Evolutionary conservation across 345 rosid species (phyloP).

Genomic region (Brassica napus): Da-Ae NC_063436.1:26836501-26837000

Average conservation of each 20-base stretch:
- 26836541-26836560: neutral
- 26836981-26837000: conserved; percentile 38
- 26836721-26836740: conserved; percentile 94
- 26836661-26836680: neutral
- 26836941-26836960: conserved; percentile 60
- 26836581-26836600: conserved; percentile 89
- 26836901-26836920: conserved; percentile 34
- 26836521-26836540: neutral
- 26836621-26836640: conserved; percentile 51
- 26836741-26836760: conserved; percentile 74
- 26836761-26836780: conserved; percentile 86
- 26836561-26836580: conserved; percentile 95
- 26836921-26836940: conserved; percentile 53
- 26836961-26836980: conserved; percentile 31
- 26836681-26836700: neutral
- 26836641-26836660: neutral
- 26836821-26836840: conserved; percentile 64
- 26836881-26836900: conserved; percentile 17
- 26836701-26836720: conserved; percentile 22
- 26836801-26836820: conserved; percentile 74
- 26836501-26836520: neutral
- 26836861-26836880: conserved; percentile 33
- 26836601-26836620: conserved; percentile 66
- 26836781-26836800: conserved; percentile 86
- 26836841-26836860: conserved; percentile 48